Conservation (phyloP, 2,329 filamentous ascomycete species). For the Fusarium sp. region DNA sequence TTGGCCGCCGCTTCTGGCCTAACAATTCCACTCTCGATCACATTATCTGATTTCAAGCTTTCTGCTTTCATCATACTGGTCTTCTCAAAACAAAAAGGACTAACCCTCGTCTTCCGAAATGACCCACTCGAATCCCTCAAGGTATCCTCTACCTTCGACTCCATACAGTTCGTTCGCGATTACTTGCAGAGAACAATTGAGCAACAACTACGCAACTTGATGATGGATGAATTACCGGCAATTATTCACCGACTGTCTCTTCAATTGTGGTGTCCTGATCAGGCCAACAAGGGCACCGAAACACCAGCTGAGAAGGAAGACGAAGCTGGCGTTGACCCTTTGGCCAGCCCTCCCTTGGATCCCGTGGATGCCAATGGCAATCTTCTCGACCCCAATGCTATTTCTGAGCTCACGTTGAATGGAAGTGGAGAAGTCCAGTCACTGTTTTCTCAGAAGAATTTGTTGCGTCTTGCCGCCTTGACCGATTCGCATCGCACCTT, state of each 20-base stretch:
- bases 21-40: conserved; percentile 98
- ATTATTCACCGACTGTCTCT: conserved; percentile 95
- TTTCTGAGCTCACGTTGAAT: conserved; percentile 82
- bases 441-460: conserved; percentile 94
- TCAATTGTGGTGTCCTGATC: conserved; percentile 89
- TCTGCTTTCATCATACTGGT: conserved; percentile 98
- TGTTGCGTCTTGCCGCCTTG: conserved; percentile 82
- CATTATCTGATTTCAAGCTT: conserved; percentile 91
- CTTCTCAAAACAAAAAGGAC: conserved; percentile 95
- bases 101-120: conserved; percentile 97
- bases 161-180: conserved; percentile 96
- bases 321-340: conserved; percentile 78
- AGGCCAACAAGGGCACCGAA: conserved; percentile 61
- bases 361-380: conserved; percentile 85
- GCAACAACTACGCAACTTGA: conserved; percentile 86
- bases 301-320: conserved; percentile 60
- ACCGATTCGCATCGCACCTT: conserved; percentile 90
- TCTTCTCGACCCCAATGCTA: conserved; percentile 76
- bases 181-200: conserved; percentile 98
- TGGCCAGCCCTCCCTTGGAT: conserved; percentile 82
- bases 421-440: conserved; percentile 84
- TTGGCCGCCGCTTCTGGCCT: conserved; percentile 90
- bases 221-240: conserved; percentile 97
- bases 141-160: conserved; percentile 98
- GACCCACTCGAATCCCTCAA: conserved; percentile 97